phyloP scores from a whole-genome alignment of 257 asterid species.

The Solanum pimpinellifolium region DNA sequence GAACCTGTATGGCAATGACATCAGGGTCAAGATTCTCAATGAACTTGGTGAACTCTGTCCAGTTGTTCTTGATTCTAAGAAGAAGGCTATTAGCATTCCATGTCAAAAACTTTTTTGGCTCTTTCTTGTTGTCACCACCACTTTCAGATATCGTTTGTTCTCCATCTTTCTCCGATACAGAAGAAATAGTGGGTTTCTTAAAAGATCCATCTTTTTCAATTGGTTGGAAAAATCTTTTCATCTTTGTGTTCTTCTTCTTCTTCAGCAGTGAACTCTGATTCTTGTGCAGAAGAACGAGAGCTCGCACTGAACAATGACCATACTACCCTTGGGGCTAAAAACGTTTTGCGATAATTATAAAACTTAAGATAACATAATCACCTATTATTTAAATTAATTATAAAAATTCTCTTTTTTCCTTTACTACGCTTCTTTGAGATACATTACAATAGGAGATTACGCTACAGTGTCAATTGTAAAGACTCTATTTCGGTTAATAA shows the following conservation, averaged over 20 bases:
- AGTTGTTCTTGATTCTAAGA: conserved; percentile 62
- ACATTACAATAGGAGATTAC: too few species aligned
- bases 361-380: too few species aligned
- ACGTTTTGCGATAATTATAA: too few species aligned
- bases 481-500: too few species aligned
- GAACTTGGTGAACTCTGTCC: conserved; percentile 64
- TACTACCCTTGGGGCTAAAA: neutral
- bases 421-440: neutral
- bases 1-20: conserved; percentile 83
- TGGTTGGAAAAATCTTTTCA: conserved; percentile 92
- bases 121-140: conserved; percentile 26
- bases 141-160: conserved; percentile 13
- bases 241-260: neutral
- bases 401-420: too few species aligned
- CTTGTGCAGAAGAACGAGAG: neutral
- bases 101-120: conserved; percentile 71
- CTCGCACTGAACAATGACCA: neutral
- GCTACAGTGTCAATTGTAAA: too few species aligned
- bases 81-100: conserved; percentile 94
- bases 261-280: neutral
- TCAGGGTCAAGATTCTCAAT: conserved; percentile 69
- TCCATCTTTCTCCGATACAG: conserved; percentile 13
- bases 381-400: too few species aligned
- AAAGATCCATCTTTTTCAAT: conserved; percentile 58
- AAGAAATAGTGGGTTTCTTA: conserved; percentile 49